Percentiles rank a stretch among this genome's conserved stretches.
Conservation (phyloP, 1,284 basidiomycete species). For the Cutaneotrichosporon sp. region DNA sequence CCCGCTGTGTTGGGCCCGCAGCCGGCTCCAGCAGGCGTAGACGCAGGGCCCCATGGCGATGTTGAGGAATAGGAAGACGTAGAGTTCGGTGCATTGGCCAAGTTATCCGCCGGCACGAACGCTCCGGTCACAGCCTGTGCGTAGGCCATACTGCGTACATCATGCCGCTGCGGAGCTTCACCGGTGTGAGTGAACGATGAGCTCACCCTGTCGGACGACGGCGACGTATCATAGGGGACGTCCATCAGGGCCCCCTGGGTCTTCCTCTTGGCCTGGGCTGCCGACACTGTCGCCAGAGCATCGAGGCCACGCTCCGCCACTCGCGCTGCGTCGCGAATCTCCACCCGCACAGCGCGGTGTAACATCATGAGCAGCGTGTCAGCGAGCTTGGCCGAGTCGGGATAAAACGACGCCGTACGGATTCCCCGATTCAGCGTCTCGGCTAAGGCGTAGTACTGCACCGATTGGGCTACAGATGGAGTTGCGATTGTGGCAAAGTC, state of each 20-base stretch:
- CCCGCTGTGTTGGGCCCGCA: too few species aligned
- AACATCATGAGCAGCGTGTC: conserved; percentile 8
- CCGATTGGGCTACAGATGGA: conserved; percentile 1
- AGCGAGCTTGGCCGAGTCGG: conserved; percentile 6
- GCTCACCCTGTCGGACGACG: too few species aligned
- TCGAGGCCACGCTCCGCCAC: conserved; percentile 9
- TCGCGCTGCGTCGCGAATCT: conserved; percentile 1
- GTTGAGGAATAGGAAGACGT: not conserved
- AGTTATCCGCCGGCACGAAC: not conserved
- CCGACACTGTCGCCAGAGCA: not conserved
- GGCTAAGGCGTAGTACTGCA: conserved; percentile 4
- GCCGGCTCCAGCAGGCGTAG: too few species aligned
- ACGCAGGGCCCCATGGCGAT: not conserved
- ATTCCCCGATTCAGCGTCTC: conserved; percentile 11
- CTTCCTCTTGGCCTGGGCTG: not conserved
- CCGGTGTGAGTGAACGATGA: too few species aligned
- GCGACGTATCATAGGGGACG: not conserved
- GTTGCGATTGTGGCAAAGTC: not conserved
- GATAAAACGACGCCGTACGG: not conserved
- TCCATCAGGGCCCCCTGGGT: not conserved
- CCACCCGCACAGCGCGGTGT: not conserved
- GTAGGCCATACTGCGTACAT: too few species aligned
- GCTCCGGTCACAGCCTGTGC: too few species aligned
- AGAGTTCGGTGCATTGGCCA: not conserved
- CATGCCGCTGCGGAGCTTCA: too few species aligned